Evolutionary conservation across 768 basidiomycete genomes (phyloP).

Genomic region (Boletus coccyginus): DNA sequence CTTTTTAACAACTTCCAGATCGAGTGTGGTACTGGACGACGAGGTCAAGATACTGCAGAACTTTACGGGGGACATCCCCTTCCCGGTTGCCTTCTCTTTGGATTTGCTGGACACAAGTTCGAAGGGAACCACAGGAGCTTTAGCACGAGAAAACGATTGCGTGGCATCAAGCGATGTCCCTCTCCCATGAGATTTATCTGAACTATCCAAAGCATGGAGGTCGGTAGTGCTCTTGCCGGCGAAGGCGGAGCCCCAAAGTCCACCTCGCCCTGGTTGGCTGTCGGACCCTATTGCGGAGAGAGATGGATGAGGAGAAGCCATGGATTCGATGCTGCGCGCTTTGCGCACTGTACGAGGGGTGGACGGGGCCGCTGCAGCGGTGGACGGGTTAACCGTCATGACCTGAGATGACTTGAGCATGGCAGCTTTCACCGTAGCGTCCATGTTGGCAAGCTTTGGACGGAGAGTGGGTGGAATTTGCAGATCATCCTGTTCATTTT

Average conservation of each 20-base stretch:
- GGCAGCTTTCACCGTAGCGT: conserved; percentile 82
- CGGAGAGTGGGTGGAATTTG: conserved; percentile 80
- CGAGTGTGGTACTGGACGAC: conserved; percentile 71
- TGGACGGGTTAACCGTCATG: conserved; percentile 43
- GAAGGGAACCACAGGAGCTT: conserved; percentile 41
- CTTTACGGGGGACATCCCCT: conserved; percentile 59
- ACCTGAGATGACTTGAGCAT: conserved; percentile 87
- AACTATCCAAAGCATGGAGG: conserved; percentile 23
- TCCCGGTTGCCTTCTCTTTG: conserved; percentile 54
- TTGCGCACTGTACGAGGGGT: conserved; percentile 62
- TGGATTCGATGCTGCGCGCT: conserved; percentile 71
- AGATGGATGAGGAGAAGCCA: conserved; percentile 49
- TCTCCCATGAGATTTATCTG: conserved; percentile 47
- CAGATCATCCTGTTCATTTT: conserved; percentile 66
- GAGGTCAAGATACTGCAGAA: conserved; percentile 66
- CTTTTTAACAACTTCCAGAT: conserved; percentile 86
- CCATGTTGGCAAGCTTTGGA: conserved; percentile 77
- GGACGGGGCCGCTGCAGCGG: conserved; percentile 30
- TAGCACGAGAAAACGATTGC: conserved; percentile 51
- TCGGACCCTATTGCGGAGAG: conserved; percentile 41
- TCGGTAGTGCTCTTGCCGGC: conserved; percentile 33
- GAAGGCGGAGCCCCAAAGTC: conserved; percentile 23
- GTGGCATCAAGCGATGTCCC: conserved; percentile 59
- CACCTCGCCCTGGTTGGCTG: conserved; percentile 19
- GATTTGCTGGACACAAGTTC: conserved; percentile 36